Evolutionary conservation across 2,329 filamentous ascomycete genomes (phyloP).

Genomic region (Alternaria viburni): DNA sequence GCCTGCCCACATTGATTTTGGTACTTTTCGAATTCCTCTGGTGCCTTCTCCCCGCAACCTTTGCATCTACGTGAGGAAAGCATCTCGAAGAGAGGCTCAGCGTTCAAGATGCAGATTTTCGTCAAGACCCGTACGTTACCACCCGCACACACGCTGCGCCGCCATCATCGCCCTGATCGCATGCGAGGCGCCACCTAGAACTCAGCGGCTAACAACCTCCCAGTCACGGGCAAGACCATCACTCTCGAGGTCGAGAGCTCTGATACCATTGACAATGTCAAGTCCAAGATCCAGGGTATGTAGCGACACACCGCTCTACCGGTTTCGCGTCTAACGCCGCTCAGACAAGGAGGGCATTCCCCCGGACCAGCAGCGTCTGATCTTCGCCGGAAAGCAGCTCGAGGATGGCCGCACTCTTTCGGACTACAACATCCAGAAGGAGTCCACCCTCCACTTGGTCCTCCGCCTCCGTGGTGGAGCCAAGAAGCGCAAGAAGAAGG

Average conservation of each 20-base stretch:
- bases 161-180: background rate
- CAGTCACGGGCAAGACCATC: conserved; percentile 99
- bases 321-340: conserved; percentile 42
- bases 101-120: conserved; percentile 85
- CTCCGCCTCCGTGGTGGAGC: conserved; percentile 97
- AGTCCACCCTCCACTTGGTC: conserved; percentile 97
- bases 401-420: conserved; percentile 98
- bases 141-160: background rate
- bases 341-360: conserved; percentile 99
- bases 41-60: conserved; percentile 6
- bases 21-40: conserved; percentile 17
- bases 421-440: conserved; percentile 99
- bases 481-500: conserved; percentile 99
- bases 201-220: conserved; percentile 35
- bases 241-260: conserved; percentile 99
- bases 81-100: conserved; percentile 10
- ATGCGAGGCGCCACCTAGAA: background rate
- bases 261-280: conserved; percentile 99
- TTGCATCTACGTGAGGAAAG: conserved; percentile 16
- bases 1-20: conserved; percentile 33
- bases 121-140: conserved; percentile 80
- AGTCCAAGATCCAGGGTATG: conserved; percentile 86
- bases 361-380: conserved; percentile 98
- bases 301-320: background rate
- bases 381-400: conserved; percentile 99